phyloP scores from a whole-genome alignment of 768 basidiomycete species.

The Mycena polygramma region DNA sequence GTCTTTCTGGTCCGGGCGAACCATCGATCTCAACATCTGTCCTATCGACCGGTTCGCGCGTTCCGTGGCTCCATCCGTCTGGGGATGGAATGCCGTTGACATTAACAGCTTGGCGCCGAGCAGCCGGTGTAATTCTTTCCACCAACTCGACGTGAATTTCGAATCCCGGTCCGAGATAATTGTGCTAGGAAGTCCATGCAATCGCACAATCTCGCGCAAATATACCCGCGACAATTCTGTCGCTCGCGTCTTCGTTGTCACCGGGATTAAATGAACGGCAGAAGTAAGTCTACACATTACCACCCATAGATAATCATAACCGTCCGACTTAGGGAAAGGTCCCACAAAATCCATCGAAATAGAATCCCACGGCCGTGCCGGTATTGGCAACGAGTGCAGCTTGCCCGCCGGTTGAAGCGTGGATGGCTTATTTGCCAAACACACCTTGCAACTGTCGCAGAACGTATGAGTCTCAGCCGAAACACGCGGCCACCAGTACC shows the following conservation, averaged over 20 bases:
- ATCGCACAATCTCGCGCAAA: conserved; percentile 34
- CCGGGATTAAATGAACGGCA: conserved; percentile 23
- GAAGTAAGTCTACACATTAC: conserved; percentile 38
- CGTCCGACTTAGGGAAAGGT: conserved; percentile 40
- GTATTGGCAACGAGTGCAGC: conserved; percentile 37
- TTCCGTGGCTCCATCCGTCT: conserved; percentile 16
- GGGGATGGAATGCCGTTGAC: conserved; percentile 8
- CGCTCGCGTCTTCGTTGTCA: conserved; percentile 30
- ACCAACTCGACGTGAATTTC: conserved; percentile 8
- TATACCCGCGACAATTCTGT: conserved; percentile 37
- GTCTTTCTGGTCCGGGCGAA: conserved; percentile 31
- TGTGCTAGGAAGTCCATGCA: conserved; percentile 34
- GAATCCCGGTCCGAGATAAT: conserved; percentile 5
- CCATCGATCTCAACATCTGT: conserved; percentile 31
- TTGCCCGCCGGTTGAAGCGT: conserved; percentile 30
- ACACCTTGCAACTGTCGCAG: conserved; percentile 32
- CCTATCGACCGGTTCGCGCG: conserved; percentile 24
- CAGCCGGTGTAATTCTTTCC: background rate
- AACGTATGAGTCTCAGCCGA: conserved; percentile 9
- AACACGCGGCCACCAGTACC: conserved; percentile 48
- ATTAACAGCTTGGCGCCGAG: conserved; percentile 4
- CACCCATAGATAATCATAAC: conserved; percentile 39
- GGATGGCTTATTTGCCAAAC: conserved; percentile 32
- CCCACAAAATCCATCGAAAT: conserved; percentile 47
- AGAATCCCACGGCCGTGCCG: conserved; percentile 37